Conservation (phyloP, 108 stramenopile genomes). For the Nannochloropsis gaditana region DNA sequence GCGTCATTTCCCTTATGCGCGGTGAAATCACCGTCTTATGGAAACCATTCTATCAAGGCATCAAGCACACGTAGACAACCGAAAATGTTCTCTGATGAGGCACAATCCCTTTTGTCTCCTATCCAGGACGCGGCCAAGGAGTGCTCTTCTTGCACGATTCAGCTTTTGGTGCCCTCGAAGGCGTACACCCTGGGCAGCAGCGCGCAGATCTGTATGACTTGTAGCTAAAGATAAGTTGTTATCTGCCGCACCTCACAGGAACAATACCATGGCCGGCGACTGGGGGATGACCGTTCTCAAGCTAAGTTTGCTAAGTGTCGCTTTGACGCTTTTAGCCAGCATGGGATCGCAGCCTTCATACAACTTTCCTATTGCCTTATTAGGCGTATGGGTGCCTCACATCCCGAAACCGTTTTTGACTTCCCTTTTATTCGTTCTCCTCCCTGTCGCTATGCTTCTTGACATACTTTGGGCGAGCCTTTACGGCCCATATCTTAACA, state of each 20-base stretch:
- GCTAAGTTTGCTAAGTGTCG: neutral
- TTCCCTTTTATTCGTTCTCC: neutral
- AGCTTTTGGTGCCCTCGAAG: too few relatives aligned
- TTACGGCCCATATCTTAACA: conserved; percentile 11
- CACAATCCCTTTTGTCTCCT: too few relatives aligned
- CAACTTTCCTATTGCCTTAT: conserved; percentile 1
- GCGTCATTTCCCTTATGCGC: too few relatives aligned
- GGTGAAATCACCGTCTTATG: too few relatives aligned
- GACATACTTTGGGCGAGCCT: neutral
- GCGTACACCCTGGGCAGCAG: too few relatives aligned
- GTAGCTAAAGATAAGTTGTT: too few relatives aligned
- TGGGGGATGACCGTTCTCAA: neutral
- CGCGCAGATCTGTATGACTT: too few relatives aligned
- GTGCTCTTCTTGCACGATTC: too few relatives aligned
- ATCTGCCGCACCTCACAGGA: neutral
- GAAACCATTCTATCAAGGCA: too few relatives aligned
- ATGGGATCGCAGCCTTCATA: neutral
- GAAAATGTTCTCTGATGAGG: too few relatives aligned
- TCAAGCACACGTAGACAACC: too few relatives aligned
- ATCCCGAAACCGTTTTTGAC: neutral
- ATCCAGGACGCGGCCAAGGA: too few relatives aligned
- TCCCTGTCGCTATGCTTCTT: neutral
- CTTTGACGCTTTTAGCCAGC: neutral
- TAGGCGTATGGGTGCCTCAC: neutral
- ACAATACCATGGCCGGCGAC: neutral